Evolutionary conservation across 495 filamentous ascomycete species (phyloP).

Genomic region (Cercophora scortea): DNA sequence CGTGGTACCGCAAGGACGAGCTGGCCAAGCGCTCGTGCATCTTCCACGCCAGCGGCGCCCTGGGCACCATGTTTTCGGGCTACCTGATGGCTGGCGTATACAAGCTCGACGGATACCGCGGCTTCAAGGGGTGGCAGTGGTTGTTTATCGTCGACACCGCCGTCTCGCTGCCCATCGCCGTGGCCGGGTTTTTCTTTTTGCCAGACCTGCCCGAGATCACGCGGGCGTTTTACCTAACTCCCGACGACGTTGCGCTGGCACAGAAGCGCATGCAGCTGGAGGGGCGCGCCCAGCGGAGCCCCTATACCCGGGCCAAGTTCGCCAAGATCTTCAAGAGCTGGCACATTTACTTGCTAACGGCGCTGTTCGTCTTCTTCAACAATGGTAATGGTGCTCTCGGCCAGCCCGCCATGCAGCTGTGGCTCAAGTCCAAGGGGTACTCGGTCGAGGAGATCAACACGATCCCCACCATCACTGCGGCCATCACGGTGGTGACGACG

Average conservation of each 20-base stretch:
- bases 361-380: constrained; percentile 33
- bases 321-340: constrained; percentile 34
- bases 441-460: constrained; percentile 31
- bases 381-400: constrained; percentile 20
- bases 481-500: constrained; percentile 35
- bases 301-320: constrained; percentile 31
- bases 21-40: constrained; percentile 56
- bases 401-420: constrained; percentile 27
- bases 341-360: constrained; percentile 32
- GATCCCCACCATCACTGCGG: constrained; percentile 37
- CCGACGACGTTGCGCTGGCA: constrained; percentile 30
- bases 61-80: constrained; percentile 50
- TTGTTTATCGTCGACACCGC: constrained; percentile 43
- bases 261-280: constrained; percentile 37
- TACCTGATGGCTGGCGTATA: constrained; percentile 53
- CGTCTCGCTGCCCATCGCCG: constrained; percentile 38
- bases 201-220: constrained; percentile 56
- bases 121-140: constrained; percentile 42
- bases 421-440: constrained; percentile 30
- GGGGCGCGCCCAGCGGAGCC: constrained; percentile 29
- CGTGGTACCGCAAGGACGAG: constrained; percentile 48
- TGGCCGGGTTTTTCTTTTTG: constrained; percentile 51
- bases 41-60: constrained; percentile 48
- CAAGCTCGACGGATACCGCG: constrained; percentile 43
- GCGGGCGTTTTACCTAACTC: constrained; percentile 41